These are phyloP conservation scores for Hypoxylon sp. DNA, from an alignment of 2,329 filamentous ascomycete genomes.

Conservation along the genomic window DNA sequence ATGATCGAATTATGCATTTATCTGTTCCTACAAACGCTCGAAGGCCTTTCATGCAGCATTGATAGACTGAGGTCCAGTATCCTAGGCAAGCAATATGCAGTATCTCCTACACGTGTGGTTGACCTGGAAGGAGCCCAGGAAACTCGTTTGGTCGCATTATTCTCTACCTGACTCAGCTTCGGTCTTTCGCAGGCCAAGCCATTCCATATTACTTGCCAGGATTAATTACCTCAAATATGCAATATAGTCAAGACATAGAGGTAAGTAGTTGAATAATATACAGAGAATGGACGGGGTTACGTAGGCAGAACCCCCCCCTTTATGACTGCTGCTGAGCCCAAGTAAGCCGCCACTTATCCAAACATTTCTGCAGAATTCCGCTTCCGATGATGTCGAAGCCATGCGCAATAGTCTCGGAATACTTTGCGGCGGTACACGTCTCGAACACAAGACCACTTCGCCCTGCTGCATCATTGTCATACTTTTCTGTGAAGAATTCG, in stretches of 20 bases:
- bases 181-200: no score
- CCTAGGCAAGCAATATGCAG: neutral
- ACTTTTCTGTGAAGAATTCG: constrained; percentile 67
- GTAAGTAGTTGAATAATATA: neutral
- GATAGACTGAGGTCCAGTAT: neutral
- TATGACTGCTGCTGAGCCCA: constrained; percentile 15
- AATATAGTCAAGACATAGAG: neutral
- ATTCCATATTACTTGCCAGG: no score
- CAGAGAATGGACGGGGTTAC: no score
- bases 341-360: constrained; percentile 29
- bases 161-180: neutral
- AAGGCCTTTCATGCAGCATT: neutral
- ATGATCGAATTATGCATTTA: neutral
- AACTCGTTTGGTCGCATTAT: neutral
- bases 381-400: constrained; percentile 58
- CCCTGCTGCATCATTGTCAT: constrained; percentile 60
- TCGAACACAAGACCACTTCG: constrained; percentile 58
- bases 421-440: constrained; percentile 48
- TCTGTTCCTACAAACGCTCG: neutral
- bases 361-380: constrained; percentile 56
- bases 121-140: neutral
- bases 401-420: constrained; percentile 53
- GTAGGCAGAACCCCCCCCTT: no score
- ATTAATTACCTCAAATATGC: neutral
- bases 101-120: neutral